Evolutionary conservation across 768 basidiomycete species (phyloP).

Genomic region (Tylopilus subfusipes): DNA sequence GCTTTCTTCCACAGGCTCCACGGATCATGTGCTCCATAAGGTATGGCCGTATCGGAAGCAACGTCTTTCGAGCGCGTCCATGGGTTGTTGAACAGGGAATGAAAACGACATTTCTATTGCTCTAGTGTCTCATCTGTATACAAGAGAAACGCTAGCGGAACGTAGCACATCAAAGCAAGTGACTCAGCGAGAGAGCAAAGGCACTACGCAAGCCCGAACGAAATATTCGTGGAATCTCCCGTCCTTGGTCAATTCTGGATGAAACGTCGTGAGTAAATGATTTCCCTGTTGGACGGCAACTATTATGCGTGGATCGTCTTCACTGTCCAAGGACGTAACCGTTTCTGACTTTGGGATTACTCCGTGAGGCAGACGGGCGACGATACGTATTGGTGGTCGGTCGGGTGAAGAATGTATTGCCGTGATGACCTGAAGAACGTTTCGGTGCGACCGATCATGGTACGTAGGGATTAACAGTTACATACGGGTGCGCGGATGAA

Average conservation of each 20-base stretch:
- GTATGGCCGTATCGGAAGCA: too few relatives aligned
- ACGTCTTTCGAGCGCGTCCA: too few relatives aligned
- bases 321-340: conserved; percentile 36
- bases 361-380: conserved; percentile 63
- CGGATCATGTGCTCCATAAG: too few relatives aligned
- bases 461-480: neutral
- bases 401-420: conserved; percentile 42
- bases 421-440: conserved; percentile 55
- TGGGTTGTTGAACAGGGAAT: neutral
- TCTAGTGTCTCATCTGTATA: neutral
- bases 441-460: neutral
- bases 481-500: conserved; percentile 93
- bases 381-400: conserved; percentile 61
- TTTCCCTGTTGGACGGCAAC: conserved; percentile 85
- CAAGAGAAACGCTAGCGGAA: neutral
- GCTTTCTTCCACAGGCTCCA: too few relatives aligned
- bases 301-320: conserved; percentile 58
- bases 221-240: conserved; percentile 91
- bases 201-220: conserved; percentile 66
- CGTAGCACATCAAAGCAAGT: neutral
- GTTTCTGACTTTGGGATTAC: conserved; percentile 41
- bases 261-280: conserved; percentile 87
- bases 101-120: neutral
- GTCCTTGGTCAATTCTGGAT: conserved; percentile 89
- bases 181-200: conserved; percentile 16